Evolutionary conservation across 345 rosid genomes (phyloP).

Genomic region (Brassica nigra): DNA sequence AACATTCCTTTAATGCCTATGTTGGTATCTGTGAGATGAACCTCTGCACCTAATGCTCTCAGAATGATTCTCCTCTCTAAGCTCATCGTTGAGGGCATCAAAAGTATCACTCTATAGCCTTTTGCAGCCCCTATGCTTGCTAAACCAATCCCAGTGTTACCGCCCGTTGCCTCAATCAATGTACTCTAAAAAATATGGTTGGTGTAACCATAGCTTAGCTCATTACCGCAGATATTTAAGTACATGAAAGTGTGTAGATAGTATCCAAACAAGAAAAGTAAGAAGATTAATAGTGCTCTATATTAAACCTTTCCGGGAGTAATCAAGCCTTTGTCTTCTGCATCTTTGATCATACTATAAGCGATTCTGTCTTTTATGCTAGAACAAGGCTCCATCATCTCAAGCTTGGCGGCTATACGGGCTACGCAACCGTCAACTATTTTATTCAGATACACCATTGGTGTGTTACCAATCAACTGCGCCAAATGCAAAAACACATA

Average conservation of each 20-base stretch:
- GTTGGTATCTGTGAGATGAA: conserved; percentile 49
- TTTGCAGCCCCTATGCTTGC: conserved; percentile 67
- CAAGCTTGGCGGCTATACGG: conserved; percentile 70
- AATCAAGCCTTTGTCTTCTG: conserved; percentile 69
- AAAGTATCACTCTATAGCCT: conserved; percentile 63
- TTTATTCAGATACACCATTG: conserved; percentile 63
- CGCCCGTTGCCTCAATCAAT: conserved; percentile 61
- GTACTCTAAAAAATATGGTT: conserved; percentile 40
- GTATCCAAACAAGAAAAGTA: neutral
- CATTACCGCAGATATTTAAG: neutral
- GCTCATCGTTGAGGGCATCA: conserved; percentile 62
- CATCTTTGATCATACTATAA: conserved; percentile 69
- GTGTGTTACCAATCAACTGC: conserved; percentile 68
- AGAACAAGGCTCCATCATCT: conserved; percentile 56
- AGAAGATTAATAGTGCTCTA: neutral
- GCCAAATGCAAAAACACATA: neutral
- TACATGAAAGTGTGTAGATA: neutral
- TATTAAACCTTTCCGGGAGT: conserved; percentile 59
- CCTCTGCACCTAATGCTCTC: conserved; percentile 74
- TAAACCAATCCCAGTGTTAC: conserved; percentile 79
- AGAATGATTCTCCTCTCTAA: conserved; percentile 69
- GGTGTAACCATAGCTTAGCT: neutral
- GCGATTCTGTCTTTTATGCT: conserved; percentile 69
- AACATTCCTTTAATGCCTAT: conserved; percentile 46
- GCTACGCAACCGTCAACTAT: conserved; percentile 62